Base-by-base conservation (phyloP, 2,329 filamentous ascomycete species). In the Fusarium burgessii region DNA sequence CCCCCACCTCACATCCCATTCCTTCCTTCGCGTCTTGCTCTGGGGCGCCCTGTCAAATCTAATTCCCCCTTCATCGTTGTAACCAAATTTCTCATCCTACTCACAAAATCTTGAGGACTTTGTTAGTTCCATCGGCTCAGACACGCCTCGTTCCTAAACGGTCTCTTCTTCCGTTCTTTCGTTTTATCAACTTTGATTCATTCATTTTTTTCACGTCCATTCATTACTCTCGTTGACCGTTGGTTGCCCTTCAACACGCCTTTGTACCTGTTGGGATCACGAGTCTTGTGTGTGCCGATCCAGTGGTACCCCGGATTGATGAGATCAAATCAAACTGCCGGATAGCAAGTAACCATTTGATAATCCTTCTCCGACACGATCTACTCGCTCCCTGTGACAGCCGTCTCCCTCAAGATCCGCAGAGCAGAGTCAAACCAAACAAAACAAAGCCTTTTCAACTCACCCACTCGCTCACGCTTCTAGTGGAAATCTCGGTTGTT, bases 1-100 rank as follows among this genome's bases (percentile, higher is more conserved):
- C 63, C 62, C 65, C 72, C 74, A 55, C 65, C 67, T 67, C 73
- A 63, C 71, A 68, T 70, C 65, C 68, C 68, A 56, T 66, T 59
- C 62, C 62, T 66, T 64, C 65, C 63, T 57, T 68, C 50, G 23
- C 40, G 52, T 57, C 67, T 70, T 66, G 58, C 41, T 36, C 66
- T 64, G 43, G 66, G 69, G 66, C 68, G 61, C 69, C 64, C 59
- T 68, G 71, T 71, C 66, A 74, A 74, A 59, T 70, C 63, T 65
- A 73, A 74, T 73, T 67, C 74, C 74, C 74, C 74, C 74, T 75
- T 76, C 72, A 76, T 76, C 58, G 67, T 64, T 63, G 61, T 65
- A 68, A 59, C 71, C 73, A 74, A 38, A 76, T 74, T 75, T 75
- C 74, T 76, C 73, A 52, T 75, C 70, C 66, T 68, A 65, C 68